A percentile compares a stretch with the other conserved stretches of the same genome.
Conservation (phyloP, 257 asterid genomes). For the Solanum rostratum region DNA sequence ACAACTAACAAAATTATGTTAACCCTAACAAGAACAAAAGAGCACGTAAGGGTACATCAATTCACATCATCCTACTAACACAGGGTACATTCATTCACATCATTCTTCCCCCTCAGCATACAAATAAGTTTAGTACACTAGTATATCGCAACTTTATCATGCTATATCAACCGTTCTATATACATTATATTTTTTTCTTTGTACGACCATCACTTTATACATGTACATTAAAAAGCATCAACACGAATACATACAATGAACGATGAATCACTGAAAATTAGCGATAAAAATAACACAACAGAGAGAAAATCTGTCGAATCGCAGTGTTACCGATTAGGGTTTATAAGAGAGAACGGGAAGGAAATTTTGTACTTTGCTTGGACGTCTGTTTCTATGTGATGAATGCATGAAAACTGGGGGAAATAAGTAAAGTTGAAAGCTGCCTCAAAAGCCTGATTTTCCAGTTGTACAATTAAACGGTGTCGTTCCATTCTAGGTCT, state of each 20-base stretch:
- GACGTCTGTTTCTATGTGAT: background rate
- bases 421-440: background rate
- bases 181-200: background rate
- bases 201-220: background rate
- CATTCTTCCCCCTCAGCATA: background rate
- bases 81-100: background rate
- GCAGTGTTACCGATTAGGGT: background rate
- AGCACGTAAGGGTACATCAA: background rate
- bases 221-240: background rate
- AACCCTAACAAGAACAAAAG: background rate
- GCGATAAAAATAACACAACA: background rate
- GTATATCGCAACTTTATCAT: background rate
- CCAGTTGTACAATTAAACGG: background rate
- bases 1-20: background rate
- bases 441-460: background rate
- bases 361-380: background rate
- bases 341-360: background rate
- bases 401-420: conserved; percentile 1
- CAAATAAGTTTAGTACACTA: background rate
- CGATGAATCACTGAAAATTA: background rate
- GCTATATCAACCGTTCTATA: background rate
- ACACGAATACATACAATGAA: background rate
- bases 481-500: background rate
- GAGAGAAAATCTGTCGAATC: background rate
- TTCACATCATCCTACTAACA: background rate